phyloP scores from a whole-genome alignment of 164 flowering plant genomes.

The Tinospora cordifolia region DNA sequence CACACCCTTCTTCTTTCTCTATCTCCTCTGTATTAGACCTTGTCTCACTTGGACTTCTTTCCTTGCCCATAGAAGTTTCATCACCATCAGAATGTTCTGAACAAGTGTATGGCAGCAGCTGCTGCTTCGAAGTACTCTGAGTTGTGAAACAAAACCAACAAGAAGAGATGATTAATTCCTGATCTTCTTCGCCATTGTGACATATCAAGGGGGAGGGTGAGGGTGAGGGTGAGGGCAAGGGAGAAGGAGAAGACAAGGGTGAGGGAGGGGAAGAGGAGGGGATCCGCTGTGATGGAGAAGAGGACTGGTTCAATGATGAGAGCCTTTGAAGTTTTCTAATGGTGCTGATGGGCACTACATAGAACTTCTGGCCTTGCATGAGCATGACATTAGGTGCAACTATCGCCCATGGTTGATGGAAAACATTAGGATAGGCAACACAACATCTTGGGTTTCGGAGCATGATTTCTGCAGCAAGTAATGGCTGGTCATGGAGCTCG shows the following conservation, averaged over 20 bases:
- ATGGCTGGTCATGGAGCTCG: slow-evolving; percentile 56
- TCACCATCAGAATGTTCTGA: slow-evolving; percentile 11
- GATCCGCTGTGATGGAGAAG: not conserved
- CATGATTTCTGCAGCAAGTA: slow-evolving; percentile 44
- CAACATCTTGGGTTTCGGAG: slow-evolving; percentile 48
- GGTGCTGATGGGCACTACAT: slow-evolving; percentile 49
- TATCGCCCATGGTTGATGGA: slow-evolving; percentile 45
- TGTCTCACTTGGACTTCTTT: not conserved
- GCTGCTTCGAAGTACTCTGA: not conserved
- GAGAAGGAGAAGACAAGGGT: too few relatives aligned
- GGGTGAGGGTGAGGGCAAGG: too few relatives aligned
- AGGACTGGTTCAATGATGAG: not conserved
- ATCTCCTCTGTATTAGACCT: not conserved
- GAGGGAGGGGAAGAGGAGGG: not conserved
- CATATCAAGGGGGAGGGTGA: slow-evolving; percentile 11
- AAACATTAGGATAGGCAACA: slow-evolving; percentile 44
- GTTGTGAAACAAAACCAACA: slow-evolving; percentile 25
- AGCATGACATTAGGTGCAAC: slow-evolving; percentile 42
- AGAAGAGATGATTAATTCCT: not conserved
- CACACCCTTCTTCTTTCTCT: slow-evolving; percentile 11
- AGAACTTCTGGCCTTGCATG: slow-evolving; percentile 43
- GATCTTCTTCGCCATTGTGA: not conserved
- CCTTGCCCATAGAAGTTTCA: not conserved
- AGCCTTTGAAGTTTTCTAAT: slow-evolving; percentile 37
- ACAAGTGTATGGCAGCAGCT: slow-evolving; percentile 5